A percentile compares a stretch with the other conserved stretches of the same genome.
phyloP scores from a whole-genome alignment of 1,284 basidiomycete species.

The Ganoderma resinaceum region DNA sequence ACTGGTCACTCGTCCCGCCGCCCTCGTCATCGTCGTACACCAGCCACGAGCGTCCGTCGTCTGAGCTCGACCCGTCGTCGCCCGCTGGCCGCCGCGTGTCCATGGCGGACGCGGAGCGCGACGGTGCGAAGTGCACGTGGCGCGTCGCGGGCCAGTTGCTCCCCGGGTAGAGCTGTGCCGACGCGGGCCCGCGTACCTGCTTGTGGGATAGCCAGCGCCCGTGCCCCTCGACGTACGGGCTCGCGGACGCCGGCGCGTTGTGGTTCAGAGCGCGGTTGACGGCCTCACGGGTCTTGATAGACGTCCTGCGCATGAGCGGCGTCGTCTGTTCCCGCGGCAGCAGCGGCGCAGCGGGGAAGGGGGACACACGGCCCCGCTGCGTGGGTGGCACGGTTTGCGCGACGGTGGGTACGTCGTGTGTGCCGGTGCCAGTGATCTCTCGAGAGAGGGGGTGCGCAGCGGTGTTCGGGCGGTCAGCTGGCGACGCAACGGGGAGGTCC shows the following conservation, averaged over 20 bases:
- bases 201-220: conserved; percentile 22
- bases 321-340: conserved; percentile 36
- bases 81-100: conserved; percentile 25
- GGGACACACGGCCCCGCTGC: conserved; percentile 55
- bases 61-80: conserved; percentile 23
- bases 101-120: conserved; percentile 35
- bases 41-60: conserved; percentile 33
- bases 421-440: conserved; percentile 10
- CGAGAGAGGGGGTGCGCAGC: conserved; percentile 27
- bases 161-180: conserved; percentile 7
- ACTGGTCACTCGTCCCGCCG: conserved; percentile 23
- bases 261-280: conserved; percentile 20
- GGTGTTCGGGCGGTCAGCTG: conserved; percentile 17
- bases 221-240: conserved; percentile 21
- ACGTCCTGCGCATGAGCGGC: conserved; percentile 34
- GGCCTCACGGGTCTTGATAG: conserved; percentile 28
- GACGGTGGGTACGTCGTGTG: conserved; percentile 31
- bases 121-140: conserved; percentile 33
- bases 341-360: conserved; percentile 56
- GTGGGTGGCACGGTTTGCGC: conserved; percentile 40
- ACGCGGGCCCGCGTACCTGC: conserved; percentile 10
- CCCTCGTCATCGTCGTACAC: conserved; percentile 31
- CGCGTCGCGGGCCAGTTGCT: conserved; percentile 11
- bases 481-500: conserved; percentile 10
- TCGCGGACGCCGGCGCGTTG: conserved; percentile 20